Evolutionary conservation across 192 early-diverging fungal species (phyloP).

Genomic region (Podila horticola): DNA sequence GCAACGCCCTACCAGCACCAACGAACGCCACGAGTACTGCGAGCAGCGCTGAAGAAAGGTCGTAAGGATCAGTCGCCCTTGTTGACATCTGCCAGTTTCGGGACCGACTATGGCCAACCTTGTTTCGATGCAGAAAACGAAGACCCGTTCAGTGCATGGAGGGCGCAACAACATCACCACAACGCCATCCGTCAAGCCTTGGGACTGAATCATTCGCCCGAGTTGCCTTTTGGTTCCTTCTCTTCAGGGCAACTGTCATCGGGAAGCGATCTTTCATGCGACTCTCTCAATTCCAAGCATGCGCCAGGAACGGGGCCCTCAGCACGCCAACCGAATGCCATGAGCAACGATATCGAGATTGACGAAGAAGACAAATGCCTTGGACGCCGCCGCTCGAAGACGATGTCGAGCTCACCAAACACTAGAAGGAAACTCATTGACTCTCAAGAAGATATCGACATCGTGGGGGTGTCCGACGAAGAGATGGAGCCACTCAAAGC

Average conservation of each 20-base stretch:
- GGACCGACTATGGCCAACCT: slow-evolving; percentile 10
- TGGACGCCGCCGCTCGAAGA: neutral
- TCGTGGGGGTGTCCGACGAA: slow-evolving; percentile 21
- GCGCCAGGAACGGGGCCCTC: neutral
- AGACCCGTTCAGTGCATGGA: neutral
- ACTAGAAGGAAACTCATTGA: neutral
- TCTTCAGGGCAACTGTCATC: neutral
- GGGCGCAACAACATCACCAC: neutral
- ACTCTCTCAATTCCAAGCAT: neutral
- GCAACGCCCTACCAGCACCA: slow-evolving; percentile 21
- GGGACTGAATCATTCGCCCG: neutral
- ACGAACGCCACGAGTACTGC: slow-evolving; percentile 18
- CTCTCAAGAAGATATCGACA: slow-evolving; percentile 15
- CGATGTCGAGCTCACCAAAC: neutral
- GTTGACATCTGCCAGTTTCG: slow-evolving; percentile 41
- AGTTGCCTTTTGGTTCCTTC: neutral
- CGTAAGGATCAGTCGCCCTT: slow-evolving; percentile 43
- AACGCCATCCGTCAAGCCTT: neutral
- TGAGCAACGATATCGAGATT: neutral
- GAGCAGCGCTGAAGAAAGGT: slow-evolving; percentile 29
- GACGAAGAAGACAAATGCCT: neutral
- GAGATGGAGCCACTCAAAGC: slow-evolving; percentile 6
- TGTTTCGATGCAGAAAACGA: slow-evolving; percentile 1
- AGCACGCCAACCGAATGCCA: neutral
- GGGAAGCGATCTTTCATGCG: neutral